A percentile compares a stretch with the other conserved stretches of the same genome.
phyloP scores from a whole-genome alignment of 345 rosid genomes.

The Sisymbrium altissimum region DNA sequence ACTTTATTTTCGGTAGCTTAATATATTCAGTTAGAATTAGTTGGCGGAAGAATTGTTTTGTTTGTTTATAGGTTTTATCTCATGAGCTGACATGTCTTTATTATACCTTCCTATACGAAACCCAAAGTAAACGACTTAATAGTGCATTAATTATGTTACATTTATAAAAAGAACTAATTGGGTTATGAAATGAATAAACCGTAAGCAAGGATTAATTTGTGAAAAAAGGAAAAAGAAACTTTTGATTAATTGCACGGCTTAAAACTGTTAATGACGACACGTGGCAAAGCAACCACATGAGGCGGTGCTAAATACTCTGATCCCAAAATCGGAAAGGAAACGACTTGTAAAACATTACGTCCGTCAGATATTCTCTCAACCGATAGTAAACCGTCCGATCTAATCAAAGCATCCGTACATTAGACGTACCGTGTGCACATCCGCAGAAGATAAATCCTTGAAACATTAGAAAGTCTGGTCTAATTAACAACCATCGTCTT shows the following conservation, averaged over 20 bases:
- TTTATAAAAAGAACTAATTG: background rate
- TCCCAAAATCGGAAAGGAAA: constrained; percentile 14
- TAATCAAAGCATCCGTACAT: background rate
- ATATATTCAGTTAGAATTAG: background rate
- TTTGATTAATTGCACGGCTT: constrained; percentile 18
- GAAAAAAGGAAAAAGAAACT: background rate
- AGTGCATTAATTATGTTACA: background rate
- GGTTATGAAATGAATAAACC: background rate
- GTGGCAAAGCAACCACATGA: constrained; percentile 14
- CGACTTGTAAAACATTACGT: background rate
- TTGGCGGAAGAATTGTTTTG: background rate
- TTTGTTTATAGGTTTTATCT: background rate
- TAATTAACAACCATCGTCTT: constrained; percentile 25
- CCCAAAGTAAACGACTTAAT: constrained; percentile 12
- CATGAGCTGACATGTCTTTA: background rate
- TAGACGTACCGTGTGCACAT: background rate
- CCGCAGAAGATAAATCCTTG: constrained; percentile 1
- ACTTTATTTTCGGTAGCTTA: background rate
- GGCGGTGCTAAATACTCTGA: constrained; percentile 32
- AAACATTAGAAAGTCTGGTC: background rate
- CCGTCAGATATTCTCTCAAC: background rate
- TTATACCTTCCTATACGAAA: background rate
- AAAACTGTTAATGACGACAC: constrained; percentile 21
- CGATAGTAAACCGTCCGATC: constrained; percentile 7
- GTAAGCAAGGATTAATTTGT: background rate